Evolutionary conservation across 2,329 filamentous ascomycete genomes (phyloP).

Genomic region (Huntiella decipiens): DNA sequence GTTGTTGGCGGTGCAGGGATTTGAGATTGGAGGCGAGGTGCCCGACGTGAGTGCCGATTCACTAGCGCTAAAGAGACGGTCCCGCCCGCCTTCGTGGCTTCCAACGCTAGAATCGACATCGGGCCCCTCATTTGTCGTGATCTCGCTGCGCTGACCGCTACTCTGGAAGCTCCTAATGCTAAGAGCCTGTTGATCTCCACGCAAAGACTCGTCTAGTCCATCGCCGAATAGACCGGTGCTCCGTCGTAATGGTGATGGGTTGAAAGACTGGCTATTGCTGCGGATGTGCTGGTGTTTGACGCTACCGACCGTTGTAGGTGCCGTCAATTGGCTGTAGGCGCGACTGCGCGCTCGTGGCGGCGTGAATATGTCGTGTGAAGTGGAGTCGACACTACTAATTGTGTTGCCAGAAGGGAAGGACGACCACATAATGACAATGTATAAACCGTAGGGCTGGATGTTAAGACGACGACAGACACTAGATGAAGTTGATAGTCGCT

Average conservation of each 20-base stretch:
- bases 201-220: not conserved
- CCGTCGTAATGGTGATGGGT: slow-evolving; percentile 7
- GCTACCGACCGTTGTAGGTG: slow-evolving; percentile 4
- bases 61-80: not conserved
- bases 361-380: slow-evolving; percentile 7
- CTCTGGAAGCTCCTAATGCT: not conserved
- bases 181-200: not conserved
- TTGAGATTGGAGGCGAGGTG: not conserved
- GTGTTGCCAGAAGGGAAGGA: slow-evolving; percentile 1
- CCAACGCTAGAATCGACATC: not conserved
- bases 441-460: not conserved
- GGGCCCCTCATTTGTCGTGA: not conserved
- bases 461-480: not conserved
- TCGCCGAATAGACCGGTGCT: slow-evolving; percentile 3
- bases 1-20: not conserved
- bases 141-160: not conserved
- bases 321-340: slow-evolving; percentile 4
- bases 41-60: not conserved
- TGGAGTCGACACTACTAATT: slow-evolving; percentile 4
- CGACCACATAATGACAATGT: slow-evolving; percentile 8
- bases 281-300: slow-evolving; percentile 4
- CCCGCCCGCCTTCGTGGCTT: not conserved
- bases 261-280: slow-evolving; percentile 8
- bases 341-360: slow-evolving; percentile 6
- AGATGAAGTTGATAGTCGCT: no score